Percentiles rank a stretch among this genome's conserved stretches.
Evolutionary conservation across 2,329 filamentous ascomycete species (phyloP).

Genomic region (Emmonsiellopsis sp.): DNA sequence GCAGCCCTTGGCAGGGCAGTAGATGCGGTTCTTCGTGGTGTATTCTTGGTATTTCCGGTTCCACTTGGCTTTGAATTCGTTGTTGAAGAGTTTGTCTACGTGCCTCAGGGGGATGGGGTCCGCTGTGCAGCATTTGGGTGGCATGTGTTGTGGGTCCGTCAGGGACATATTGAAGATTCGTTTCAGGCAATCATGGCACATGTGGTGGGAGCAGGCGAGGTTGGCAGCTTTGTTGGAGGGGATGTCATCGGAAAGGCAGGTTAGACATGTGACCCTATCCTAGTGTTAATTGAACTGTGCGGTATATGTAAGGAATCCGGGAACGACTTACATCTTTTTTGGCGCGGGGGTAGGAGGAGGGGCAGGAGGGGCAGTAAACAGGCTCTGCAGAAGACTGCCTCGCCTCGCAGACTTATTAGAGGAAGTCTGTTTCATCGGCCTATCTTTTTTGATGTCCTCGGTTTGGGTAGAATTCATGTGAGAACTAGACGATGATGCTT

Average conservation of each 20-base stretch:
- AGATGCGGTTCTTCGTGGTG: constrained; percentile 63
- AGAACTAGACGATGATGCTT: background rate
- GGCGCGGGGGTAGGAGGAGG: constrained; percentile 1
- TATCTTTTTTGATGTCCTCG: background rate
- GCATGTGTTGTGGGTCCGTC: constrained; percentile 72
- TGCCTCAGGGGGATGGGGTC: constrained; percentile 66
- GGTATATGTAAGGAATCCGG: too few relatives aligned
- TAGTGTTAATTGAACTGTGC: constrained; percentile 8
- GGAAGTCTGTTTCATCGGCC: background rate
- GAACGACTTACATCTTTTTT: constrained; percentile 9
- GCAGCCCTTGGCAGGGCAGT: constrained; percentile 65
- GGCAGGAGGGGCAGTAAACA: constrained; percentile 7
- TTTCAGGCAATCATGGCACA: constrained; percentile 70
- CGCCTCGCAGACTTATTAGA: constrained; percentile 5
- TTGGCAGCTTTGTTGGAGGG: constrained; percentile 56
- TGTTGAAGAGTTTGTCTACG: constrained; percentile 66
- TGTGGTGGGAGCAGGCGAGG: constrained; percentile 68
- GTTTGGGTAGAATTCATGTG: background rate
- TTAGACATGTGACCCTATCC: constrained; percentile 59
- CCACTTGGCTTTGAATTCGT: constrained; percentile 68
- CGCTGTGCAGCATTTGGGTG: constrained; percentile 68
- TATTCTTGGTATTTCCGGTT: constrained; percentile 73
- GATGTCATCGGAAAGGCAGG: constrained; percentile 60
- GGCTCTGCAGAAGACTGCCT: constrained; percentile 2
- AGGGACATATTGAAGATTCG: constrained; percentile 67